These are phyloP conservation scores for Neofusicoccum umdonicola DNA, from an alignment of 2,329 filamentous ascomycete genomes.

Conservation along the genomic window DNA sequence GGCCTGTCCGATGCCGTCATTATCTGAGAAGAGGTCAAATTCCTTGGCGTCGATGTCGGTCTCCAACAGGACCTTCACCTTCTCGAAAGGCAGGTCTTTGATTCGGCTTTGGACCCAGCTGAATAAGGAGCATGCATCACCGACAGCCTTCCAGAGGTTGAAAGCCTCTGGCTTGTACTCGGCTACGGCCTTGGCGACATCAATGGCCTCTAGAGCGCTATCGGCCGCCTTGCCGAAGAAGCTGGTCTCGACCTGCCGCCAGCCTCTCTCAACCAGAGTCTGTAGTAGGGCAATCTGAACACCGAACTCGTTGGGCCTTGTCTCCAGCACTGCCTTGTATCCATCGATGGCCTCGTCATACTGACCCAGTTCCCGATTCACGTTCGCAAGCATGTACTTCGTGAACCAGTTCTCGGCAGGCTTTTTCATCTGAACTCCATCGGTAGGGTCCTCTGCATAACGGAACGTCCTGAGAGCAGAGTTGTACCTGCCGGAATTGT, in stretches of 20 bases:
- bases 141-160: conserved; percentile 92
- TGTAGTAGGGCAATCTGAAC: conserved; percentile 86
- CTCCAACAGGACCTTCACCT: conserved; percentile 59
- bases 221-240: conserved; percentile 80
- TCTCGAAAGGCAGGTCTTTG: conserved; percentile 59
- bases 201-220: conserved; percentile 67
- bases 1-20: conserved; percentile 62
- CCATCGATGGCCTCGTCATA: conserved; percentile 77
- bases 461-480: conserved; percentile 90
- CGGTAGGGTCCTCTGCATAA: conserved; percentile 76
- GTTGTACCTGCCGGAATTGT: conserved; percentile 88
- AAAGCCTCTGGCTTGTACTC: conserved; percentile 68
- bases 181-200: conserved; percentile 63
- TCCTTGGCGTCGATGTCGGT: conserved; percentile 52
- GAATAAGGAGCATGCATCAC: conserved; percentile 83
- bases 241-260: conserved; percentile 74
- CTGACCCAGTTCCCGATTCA: conserved; percentile 87
- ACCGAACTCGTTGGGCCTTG: conserved; percentile 73
- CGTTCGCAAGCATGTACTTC: conserved; percentile 93
- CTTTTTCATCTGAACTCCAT: conserved; percentile 53
- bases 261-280: conserved; percentile 78
- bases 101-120: conserved; percentile 71
- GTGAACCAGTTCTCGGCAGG: conserved; percentile 85
- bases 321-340: conserved; percentile 70
- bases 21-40: conserved; percentile 63